phyloP scores from a whole-genome alignment of 108 stramenopile species.

The Schizochytrium sp. region DNA sequence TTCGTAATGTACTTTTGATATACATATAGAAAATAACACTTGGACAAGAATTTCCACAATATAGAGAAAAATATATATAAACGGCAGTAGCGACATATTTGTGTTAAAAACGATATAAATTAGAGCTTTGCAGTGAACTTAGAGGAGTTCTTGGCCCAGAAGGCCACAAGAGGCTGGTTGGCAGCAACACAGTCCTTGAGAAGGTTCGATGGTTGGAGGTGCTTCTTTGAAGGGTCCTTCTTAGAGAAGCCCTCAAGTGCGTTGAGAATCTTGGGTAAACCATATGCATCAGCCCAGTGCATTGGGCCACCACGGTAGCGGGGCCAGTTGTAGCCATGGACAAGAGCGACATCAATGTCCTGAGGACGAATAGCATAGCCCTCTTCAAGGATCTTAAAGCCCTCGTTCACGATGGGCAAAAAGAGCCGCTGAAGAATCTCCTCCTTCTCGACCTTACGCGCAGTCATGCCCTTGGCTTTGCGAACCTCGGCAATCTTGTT shows the following conservation, averaged over 20 bases:
- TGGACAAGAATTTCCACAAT: too few species aligned
- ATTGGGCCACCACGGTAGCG: conserved; percentile 83
- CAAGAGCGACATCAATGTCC: conserved; percentile 93
- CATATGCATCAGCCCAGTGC: conserved; percentile 69
- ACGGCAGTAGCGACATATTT: too few species aligned
- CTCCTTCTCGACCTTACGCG: conserved; percentile 64
- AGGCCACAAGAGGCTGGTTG: conserved; percentile 3
- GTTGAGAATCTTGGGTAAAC: conserved; percentile 48
- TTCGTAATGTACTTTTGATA: too few species aligned
- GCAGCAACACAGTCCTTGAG: conserved; percentile 42
- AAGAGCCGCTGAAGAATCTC: conserved; percentile 76
- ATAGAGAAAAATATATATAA: too few species aligned
- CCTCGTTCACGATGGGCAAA: conserved; percentile 94
- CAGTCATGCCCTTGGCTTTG: conserved; percentile 51
- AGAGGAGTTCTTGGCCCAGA: conserved; percentile 15
- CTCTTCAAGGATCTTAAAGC: conserved; percentile 95
- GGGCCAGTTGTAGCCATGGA: conserved; percentile 96
- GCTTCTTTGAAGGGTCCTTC: neutral
- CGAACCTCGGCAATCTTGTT: conserved; percentile 66
- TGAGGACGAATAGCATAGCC: conserved; percentile 87
- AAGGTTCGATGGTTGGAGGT: conserved; percentile 15
- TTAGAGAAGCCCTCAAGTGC: conserved; percentile 6
- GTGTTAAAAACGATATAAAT: neutral
- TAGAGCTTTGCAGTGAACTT: conserved; percentile 58
- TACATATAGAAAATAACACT: too few species aligned